Evolutionary conservation across 148 eudicot genomes (phyloP).

Genomic region (Rhododendron simsii): DNA sequence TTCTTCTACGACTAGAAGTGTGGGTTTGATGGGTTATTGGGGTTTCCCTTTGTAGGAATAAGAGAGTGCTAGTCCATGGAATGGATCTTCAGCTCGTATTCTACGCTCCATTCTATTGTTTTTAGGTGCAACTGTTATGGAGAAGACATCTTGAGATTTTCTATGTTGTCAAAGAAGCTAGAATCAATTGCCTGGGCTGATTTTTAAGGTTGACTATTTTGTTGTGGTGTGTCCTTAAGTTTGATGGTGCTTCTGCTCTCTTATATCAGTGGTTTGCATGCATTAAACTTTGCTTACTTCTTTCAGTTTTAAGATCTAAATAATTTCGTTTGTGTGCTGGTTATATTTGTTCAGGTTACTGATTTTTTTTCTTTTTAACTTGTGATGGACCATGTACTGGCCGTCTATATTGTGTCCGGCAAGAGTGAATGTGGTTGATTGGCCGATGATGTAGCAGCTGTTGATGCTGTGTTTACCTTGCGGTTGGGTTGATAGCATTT

Average conservation of each 20-base stretch:
- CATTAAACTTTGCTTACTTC: not conserved
- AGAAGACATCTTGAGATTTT: constrained; percentile 9
- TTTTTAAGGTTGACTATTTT: constrained; percentile 21
- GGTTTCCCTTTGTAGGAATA: constrained; percentile 35
- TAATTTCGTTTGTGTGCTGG: not conserved
- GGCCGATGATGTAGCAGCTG: constrained; percentile 28
- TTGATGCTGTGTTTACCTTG: constrained; percentile 28
- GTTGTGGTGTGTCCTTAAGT: constrained; percentile 4
- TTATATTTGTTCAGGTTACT: not conserved
- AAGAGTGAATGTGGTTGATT: constrained; percentile 17
- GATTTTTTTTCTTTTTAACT: constrained; percentile 9
- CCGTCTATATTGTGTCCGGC: constrained; percentile 17
- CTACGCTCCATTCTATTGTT: not conserved
- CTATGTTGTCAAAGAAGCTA: constrained; percentile 12
- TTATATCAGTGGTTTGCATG: constrained; percentile 1
- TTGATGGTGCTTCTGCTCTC: constrained; percentile 13
- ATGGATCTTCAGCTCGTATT: constrained; percentile 11
- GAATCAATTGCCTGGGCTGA: not conserved
- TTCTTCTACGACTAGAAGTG: not conserved
- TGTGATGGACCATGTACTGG: constrained; percentile 22
- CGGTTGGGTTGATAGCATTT: constrained; percentile 22
- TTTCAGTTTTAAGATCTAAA: not conserved
- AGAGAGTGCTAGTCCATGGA: not conserved
- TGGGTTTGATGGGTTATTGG: not conserved
- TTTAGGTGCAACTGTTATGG: constrained; percentile 9